Conservation (phyloP, 2,329 filamentous ascomycete species). For the Monilinia aucupariae region DNA sequence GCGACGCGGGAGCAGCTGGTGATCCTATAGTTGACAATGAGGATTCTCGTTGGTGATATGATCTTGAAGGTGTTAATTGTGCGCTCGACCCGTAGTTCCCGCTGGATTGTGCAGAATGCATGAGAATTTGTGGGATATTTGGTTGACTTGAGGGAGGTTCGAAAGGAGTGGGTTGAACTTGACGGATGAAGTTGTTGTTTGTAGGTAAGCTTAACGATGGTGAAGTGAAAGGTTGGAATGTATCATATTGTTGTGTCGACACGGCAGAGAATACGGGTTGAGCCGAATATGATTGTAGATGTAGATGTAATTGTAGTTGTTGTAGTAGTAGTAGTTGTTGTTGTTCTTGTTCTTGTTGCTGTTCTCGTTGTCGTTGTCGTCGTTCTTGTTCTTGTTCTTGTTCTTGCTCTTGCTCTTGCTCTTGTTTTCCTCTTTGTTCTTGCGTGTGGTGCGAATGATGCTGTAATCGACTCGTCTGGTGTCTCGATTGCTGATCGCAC, state of each 20-base stretch:
- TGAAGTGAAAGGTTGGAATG: background rate
- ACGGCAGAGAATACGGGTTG: too few species aligned
- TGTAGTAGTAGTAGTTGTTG: too few species aligned
- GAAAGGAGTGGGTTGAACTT: constrained; percentile 21
- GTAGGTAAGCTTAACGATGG: too few species aligned
- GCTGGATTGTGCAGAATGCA: constrained; percentile 31
- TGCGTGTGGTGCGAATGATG: too few species aligned
- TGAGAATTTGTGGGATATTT: constrained; percentile 26
- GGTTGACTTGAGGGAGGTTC: constrained; percentile 20
- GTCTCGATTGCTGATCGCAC: constrained; percentile 3
- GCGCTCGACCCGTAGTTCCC: constrained; percentile 33
- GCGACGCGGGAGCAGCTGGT: constrained; percentile 51
- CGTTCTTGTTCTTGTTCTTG: too few species aligned
- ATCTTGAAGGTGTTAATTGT: constrained; percentile 33
- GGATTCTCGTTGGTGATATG: constrained; percentile 52
- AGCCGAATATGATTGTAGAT: background rate
- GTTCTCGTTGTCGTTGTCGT: too few species aligned
- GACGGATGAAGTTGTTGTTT: constrained; percentile 1
- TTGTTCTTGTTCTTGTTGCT: too few species aligned
- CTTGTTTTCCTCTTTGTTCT: too few species aligned
- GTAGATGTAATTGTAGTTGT: background rate
- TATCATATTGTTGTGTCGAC: too few species aligned
- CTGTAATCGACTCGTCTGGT: constrained; percentile 13
- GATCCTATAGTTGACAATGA: constrained; percentile 57
- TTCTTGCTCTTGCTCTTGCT: too few species aligned